Conservation (phyloP, 2,329 filamentous ascomycete species). For the Ciborinia camelliae region DNA sequence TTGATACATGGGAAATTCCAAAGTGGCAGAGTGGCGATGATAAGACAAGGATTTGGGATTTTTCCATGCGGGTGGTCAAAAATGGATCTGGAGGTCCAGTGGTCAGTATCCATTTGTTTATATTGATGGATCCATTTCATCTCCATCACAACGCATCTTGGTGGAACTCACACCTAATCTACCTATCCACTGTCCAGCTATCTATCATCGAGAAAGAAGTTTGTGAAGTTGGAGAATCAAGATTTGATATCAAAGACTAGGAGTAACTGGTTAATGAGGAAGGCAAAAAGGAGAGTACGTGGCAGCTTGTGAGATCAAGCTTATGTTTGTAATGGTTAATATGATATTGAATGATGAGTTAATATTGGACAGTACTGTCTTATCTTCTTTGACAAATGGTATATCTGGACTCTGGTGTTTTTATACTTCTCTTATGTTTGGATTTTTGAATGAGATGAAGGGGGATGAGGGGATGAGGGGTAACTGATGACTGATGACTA, state of each 20-base stretch:
- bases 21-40: too few species aligned
- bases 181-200: slow-evolving; percentile 3
- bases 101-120: too few species aligned
- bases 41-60: not conserved
- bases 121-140: not conserved
- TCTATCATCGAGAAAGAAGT: not conserved
- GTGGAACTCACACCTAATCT: slow-evolving; percentile 1
- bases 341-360: not conserved
- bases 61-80: not conserved
- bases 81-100: slow-evolving; percentile 12
- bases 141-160: slow-evolving; percentile 2
- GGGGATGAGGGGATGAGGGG: not conserved
- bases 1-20: not conserved
- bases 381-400: slow-evolving; percentile 2
- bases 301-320: too few species aligned
- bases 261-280: not conserved
- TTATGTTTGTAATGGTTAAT: not conserved
- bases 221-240: too few species aligned
- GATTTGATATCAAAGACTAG: not conserved
- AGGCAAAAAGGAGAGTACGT: not conserved
- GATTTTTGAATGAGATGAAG: not conserved
- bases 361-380: not conserved
- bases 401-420: not conserved
- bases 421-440: not conserved
- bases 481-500: not conserved